phyloP scores from a whole-genome alignment of 2,329 filamentous ascomycete genomes.

The Xylaria sp. region DNA sequence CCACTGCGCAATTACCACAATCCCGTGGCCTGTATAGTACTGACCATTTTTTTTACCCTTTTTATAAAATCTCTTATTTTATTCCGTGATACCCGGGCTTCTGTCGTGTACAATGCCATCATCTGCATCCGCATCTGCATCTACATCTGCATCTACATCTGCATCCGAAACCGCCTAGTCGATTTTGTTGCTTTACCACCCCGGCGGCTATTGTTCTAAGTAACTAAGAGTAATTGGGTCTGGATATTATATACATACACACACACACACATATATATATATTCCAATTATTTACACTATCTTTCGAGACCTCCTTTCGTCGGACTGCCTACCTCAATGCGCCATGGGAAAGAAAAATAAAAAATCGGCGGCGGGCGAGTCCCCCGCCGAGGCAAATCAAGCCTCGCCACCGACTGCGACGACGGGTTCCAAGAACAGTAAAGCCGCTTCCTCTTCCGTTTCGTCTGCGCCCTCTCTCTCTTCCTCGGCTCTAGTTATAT shows the following conservation, averaged over 20 bases:
- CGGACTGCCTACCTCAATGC: conserved; percentile 33
- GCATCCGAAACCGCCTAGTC: not conserved
- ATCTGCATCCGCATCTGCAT: not conserved
- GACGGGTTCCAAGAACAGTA: conserved; percentile 31
- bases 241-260: no score
- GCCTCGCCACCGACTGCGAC: conserved; percentile 38
- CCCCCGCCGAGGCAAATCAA: conserved; percentile 40
- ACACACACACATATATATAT: not conserved
- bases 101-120: conserved; percentile 14
- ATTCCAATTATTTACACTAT: not conserved
- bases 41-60: no score
- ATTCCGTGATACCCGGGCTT: not conserved
- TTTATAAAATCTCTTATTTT: conserved; percentile 5
- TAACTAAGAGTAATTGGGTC: not conserved
- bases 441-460: conserved; percentile 24
- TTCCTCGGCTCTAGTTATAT: conserved; percentile 67
- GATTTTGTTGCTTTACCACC: not conserved
- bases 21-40: not conserved
- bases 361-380: conserved; percentile 50
- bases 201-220: not conserved
- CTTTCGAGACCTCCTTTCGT: not conserved
- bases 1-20: not conserved
- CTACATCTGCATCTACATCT: not conserved
- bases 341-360: conserved; percentile 64
- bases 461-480: conserved; percentile 48